These are phyloP conservation scores for Picea glauca DNA, from an alignment of 75 land plant species.

Conservation along the genomic window DNA sequence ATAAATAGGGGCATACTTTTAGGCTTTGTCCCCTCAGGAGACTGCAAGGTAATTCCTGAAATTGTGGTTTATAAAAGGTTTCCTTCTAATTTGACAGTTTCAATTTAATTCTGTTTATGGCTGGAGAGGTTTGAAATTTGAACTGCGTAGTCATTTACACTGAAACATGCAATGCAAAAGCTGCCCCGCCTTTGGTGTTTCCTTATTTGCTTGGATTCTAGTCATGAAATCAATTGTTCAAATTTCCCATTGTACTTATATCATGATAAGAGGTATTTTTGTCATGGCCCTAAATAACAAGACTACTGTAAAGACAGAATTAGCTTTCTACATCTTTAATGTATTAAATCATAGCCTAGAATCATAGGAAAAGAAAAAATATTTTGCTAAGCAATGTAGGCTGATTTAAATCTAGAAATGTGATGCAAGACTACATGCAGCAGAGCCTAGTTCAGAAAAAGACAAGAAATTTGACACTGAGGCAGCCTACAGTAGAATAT, in stretches of 20 bases:
- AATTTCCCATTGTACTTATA: not conserved
- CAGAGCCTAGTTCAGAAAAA: too few species aligned
- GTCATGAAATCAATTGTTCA: not conserved
- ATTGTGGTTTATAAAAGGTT: not conserved
- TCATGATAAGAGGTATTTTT: not conserved
- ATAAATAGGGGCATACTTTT: conserved; percentile 76
- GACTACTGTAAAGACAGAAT: too few species aligned
- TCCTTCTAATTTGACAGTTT: not conserved
- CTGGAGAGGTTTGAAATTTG: not conserved
- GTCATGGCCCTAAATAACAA: too few species aligned
- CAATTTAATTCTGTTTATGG: not conserved
- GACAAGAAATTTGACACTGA: too few species aligned
- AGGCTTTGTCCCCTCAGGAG: conserved; percentile 74
- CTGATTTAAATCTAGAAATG: too few species aligned
- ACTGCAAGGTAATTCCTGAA: conserved; percentile 41
- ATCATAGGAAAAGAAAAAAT: too few species aligned
- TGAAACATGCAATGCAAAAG: not conserved
- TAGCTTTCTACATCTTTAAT: too few species aligned
- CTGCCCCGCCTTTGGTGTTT: not conserved
- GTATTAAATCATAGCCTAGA: too few species aligned
- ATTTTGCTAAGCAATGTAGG: too few species aligned
- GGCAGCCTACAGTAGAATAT: too few species aligned
- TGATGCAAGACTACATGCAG: too few species aligned
- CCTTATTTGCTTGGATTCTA: not conserved
- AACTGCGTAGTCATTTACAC: not conserved